Conservation (phyloP, 2,329 filamentous ascomycete genomes). For the Sclerotinia spermophila region DNA sequence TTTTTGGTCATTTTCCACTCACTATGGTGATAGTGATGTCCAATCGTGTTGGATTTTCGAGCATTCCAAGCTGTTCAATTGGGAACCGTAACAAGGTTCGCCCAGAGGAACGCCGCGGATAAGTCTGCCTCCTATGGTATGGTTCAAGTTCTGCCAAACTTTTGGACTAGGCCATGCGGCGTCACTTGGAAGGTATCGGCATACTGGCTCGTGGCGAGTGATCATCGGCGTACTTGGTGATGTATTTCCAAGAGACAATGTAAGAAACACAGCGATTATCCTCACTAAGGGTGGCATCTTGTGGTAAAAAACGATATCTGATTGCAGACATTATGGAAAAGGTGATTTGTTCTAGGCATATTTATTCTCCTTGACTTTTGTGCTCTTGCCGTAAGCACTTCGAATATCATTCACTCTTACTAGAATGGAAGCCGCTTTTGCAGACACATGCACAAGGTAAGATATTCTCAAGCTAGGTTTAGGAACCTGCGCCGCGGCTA, state of each 20-base stretch:
- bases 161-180: conserved; percentile 18
- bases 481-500: not conserved
- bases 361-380: not conserved
- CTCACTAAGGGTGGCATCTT: not conserved
- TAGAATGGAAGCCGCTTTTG: not conserved
- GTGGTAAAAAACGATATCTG: not conserved
- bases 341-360: not conserved
- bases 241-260: not conserved
- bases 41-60: not conserved
- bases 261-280: not conserved
- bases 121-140: conserved; percentile 21
- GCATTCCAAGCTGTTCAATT: not conserved
- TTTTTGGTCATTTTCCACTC: not conserved
- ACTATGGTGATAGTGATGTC: not conserved
- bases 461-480: not conserved
- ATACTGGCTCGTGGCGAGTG: not conserved
- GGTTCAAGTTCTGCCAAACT: conserved; percentile 21
- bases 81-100: not conserved
- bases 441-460: not conserved
- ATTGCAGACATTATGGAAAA: not conserved
- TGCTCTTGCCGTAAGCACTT: not conserved
- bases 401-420: not conserved
- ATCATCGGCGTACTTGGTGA: not conserved
- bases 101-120: conserved; percentile 18
- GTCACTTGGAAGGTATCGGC: conserved; percentile 19